Evolutionary conservation across 2,329 filamentous ascomycete species (phyloP), one percentile per base, ranked within the genome.

Genomic region (Huntiella bhutanensis): DNA sequence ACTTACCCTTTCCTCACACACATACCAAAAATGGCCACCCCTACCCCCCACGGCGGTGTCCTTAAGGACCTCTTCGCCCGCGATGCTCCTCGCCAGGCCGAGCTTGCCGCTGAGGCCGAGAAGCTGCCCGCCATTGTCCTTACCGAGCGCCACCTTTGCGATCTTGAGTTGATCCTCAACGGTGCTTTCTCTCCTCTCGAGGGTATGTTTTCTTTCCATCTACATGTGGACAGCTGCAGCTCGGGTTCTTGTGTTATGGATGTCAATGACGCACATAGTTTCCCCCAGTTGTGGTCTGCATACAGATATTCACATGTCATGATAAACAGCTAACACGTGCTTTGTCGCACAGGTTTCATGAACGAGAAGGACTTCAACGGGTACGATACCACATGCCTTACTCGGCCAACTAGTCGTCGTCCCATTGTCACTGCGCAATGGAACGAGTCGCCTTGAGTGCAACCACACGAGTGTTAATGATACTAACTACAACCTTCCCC

Each of bases 181-280:
- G 91, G 91, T 61, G 91, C 91, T 54, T 98, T 98, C 70, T 95
- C 87, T 53, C 91, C 91, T 50, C 76, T 98, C 36, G 88, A 98
- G 76, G 91, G 87, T 92, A 58, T 52, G 77, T 49, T 41, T 71
- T 38, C 19, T 32, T 22, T 12, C 11, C 22, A 15, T 28, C 7
- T 28, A 10, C 22, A 28, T 28, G 22, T 10, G 22, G 7, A 28
- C 8, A 28, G 6, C 8, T 10, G 22, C 22, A 28, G 6, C 22
- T 28, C 6, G 22, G 22, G 8, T 7, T 28, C 22, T 28, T 28
- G 22, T 28, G 22, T 28, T 28, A 7, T 28, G 8, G 22, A 10
- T 7, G 36, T 45, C 28, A 49, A n/a, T 43, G 15, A 22, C 32
- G 13, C 32, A 33, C 16, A 10, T 15, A 40, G 5, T 28, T 40